These are phyloP conservation scores for Tolypocladium amazonense DNA, from an alignment of 2,329 filamentous ascomycete genomes.

Conservation along the genomic window DNA sequence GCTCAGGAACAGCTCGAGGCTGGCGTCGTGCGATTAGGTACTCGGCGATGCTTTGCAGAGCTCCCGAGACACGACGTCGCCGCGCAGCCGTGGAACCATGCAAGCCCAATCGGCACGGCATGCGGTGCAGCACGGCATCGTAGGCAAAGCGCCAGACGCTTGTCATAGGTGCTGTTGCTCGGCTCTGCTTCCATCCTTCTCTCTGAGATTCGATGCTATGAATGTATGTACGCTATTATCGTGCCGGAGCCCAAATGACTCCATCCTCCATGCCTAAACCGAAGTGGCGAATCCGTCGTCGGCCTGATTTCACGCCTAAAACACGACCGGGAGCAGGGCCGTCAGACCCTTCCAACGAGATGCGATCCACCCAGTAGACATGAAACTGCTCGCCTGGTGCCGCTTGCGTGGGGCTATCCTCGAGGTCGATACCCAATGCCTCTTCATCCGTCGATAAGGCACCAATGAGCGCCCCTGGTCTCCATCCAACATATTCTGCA, in stretches of 20 bases:
- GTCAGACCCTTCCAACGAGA: neutral
- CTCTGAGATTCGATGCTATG: neutral
- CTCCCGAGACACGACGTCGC: neutral
- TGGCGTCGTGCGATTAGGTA: neutral
- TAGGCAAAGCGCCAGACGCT: neutral
- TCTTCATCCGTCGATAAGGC: neutral
- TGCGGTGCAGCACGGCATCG: neutral
- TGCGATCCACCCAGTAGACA: neutral
- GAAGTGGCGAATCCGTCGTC: neutral
- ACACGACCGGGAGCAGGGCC: neutral
- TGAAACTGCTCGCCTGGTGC: neutral
- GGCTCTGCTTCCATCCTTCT: neutral
- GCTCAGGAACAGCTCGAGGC: neutral
- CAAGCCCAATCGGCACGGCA: neutral
- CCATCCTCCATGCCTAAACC: neutral
- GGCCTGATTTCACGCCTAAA: neutral
- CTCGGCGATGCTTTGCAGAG: neutral
- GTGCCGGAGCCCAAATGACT: neutral
- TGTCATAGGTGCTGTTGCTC: neutral
- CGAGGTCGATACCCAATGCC: slow-evolving; percentile 1
- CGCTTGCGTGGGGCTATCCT: neutral
- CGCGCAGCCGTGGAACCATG: neutral
- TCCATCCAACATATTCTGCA: neutral
- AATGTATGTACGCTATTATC: neutral
- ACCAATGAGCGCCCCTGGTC: neutral